phyloP scores from a whole-genome alignment of 202 grass and related monocot species.

The Zizania palustris region DNA sequence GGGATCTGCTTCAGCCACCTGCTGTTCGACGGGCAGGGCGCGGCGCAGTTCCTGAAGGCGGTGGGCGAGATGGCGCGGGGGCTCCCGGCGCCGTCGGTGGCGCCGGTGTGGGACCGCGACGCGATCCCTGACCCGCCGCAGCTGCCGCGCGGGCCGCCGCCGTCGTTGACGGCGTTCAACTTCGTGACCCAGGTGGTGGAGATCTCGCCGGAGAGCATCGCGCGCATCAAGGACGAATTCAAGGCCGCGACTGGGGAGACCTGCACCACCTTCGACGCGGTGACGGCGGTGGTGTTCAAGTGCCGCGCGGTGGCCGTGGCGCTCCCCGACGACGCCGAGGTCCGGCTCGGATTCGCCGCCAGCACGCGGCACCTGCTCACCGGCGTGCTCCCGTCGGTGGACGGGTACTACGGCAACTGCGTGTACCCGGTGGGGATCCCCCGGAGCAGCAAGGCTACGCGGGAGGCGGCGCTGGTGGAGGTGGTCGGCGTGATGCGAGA shows the following conservation, averaged over 20 bases:
- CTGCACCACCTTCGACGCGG: conserved; percentile 69
- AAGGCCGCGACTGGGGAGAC: conserved; percentile 37
- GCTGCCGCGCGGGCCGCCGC: conserved; percentile 40
- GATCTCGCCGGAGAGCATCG: conserved; percentile 56
- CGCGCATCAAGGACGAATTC: conserved; percentile 57
- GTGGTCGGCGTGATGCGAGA: conserved; percentile 67
- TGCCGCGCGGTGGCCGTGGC: conserved; percentile 56
- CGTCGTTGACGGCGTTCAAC: conserved; percentile 55
- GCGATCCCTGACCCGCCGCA: conserved; percentile 61
- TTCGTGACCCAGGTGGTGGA: conserved; percentile 57
- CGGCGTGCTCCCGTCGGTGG: conserved; percentile 55
- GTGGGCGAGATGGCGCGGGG: conserved; percentile 61
- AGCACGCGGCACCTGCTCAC: conserved; percentile 68
- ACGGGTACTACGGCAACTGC: conserved; percentile 74
- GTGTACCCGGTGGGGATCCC: conserved; percentile 59
- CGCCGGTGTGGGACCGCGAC: conserved; percentile 64
- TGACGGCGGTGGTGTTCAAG: conserved; percentile 62
- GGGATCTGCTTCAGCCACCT: conserved; percentile 91
- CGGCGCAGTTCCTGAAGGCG: conserved; percentile 68
- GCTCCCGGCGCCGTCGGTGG: conserved; percentile 41
- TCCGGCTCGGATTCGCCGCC: conserved; percentile 56
- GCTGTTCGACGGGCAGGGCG: conserved; percentile 83
- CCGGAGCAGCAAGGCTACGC: conserved; percentile 24
- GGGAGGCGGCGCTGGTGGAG: conserved; percentile 43
- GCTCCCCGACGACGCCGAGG: conserved; percentile 51